Evolutionary conservation across 306 rosid species (phyloP).

Genomic region (Prunus davidiana): DNA sequence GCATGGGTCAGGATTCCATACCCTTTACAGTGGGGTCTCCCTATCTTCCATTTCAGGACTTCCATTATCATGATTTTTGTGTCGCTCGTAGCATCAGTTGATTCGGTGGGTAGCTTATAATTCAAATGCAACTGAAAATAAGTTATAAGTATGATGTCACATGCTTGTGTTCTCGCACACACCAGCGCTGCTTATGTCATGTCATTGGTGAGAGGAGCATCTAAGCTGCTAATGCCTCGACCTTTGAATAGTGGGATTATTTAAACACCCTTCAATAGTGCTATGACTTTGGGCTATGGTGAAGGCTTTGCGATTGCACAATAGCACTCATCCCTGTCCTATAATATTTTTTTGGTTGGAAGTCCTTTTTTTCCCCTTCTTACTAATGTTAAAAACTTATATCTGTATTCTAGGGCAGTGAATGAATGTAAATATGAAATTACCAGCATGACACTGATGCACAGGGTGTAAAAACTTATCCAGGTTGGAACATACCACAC

Average conservation of each 20-base stretch:
- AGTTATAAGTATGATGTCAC: background rate
- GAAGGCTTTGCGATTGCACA: background rate
- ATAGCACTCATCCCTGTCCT: background rate
- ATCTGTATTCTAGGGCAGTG: background rate
- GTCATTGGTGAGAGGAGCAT: background rate
- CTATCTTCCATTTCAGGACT: conserved; percentile 76
- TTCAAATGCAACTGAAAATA: conserved; percentile 9
- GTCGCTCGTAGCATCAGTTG: conserved; percentile 80
- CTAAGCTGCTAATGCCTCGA: background rate
- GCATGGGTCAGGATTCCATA: conserved; percentile 80
- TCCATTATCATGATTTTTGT: conserved; percentile 73
- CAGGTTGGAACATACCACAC: conserved; percentile 87
- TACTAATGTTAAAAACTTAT: background rate
- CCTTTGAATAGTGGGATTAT: background rate
- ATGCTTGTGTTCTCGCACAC: background rate
- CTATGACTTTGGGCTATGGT: conserved; percentile 4
- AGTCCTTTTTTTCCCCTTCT: background rate
- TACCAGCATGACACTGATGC: conserved; percentile 9
- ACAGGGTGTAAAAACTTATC: conserved; percentile 12
- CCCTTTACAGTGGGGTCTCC: conserved; percentile 92
- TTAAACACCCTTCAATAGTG: background rate
- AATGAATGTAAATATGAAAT: conserved; percentile 3
- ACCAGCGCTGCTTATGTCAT: background rate
- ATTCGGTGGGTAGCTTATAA: conserved; percentile 58
- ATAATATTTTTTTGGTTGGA: no score